A percentile compares a stretch with the other conserved stretches of the same genome.
phyloP scores from a whole-genome alignment of 2,329 filamentous ascomycete species.

The Acarospora socialis region DNA sequence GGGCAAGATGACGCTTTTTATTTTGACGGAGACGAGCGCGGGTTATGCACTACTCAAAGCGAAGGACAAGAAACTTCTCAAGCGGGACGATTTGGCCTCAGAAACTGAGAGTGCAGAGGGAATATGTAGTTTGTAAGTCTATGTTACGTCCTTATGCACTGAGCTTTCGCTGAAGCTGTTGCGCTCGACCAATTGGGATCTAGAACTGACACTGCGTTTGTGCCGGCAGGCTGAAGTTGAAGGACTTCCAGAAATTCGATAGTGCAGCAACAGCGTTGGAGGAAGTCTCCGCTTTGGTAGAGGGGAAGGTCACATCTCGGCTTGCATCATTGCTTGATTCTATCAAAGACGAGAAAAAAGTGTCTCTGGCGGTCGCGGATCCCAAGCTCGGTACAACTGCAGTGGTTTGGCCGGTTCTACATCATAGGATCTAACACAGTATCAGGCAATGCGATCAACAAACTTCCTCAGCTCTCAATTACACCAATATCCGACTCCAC shows the following conservation, averaged over 20 bases:
- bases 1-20: constrained; percentile 80
- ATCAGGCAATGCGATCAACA: constrained; percentile 68
- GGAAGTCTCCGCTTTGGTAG: constrained; percentile 75
- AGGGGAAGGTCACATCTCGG: constrained; percentile 88
- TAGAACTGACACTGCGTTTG: no score
- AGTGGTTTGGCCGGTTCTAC: constrained; percentile 9
- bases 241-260: constrained; percentile 95
- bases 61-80: constrained; percentile 94
- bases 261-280: constrained; percentile 80
- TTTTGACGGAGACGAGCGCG: constrained; percentile 69
- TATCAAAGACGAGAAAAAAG: constrained; percentile 96
- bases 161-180: constrained; percentile 9
- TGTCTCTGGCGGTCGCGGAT: constrained; percentile 84
- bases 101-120: constrained; percentile 70
- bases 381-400: constrained; percentile 55
- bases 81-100: constrained; percentile 63
- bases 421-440: constrained; percentile 5
- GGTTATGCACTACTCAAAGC: constrained; percentile 98
- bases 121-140: constrained; percentile 67
- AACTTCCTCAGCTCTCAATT: constrained; percentile 77
- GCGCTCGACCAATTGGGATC: no score
- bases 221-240: constrained; percentile 63
- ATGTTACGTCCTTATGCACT: constrained; percentile 9
- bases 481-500: constrained; percentile 67
- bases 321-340: constrained; percentile 69